These are phyloP conservation scores for Glonium stellatum DNA, from an alignment of 495 filamentous ascomycete genomes.

Conservation along the genomic window DNA sequence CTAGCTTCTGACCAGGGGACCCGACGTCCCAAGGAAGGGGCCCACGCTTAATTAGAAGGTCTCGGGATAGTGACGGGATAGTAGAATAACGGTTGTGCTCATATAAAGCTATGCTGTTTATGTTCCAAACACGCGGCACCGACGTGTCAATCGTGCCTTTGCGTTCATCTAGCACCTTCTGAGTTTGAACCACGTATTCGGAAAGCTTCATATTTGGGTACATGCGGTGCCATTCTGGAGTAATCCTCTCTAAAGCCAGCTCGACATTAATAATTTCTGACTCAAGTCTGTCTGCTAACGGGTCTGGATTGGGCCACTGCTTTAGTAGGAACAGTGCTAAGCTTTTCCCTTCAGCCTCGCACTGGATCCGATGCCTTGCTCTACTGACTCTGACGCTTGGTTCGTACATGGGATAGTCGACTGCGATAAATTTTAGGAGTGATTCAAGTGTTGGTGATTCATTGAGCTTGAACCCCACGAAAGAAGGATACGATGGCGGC, in stretches of 20 bases:
- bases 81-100: background rate
- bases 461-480: conserved; percentile 27
- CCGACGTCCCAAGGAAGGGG: conserved; percentile 2
- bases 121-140: background rate
- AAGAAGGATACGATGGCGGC: conserved; percentile 32
- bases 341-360: background rate
- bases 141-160: background rate
- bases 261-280: conserved; percentile 4
- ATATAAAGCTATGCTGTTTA: background rate
- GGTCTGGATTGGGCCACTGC: conserved; percentile 11
- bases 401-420: background rate
- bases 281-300: background rate
- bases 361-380: background rate
- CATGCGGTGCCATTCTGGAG: conserved; percentile 44
- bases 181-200: conserved; percentile 37
- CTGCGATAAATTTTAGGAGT: conserved; percentile 31
- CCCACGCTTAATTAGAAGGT: background rate
- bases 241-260: conserved; percentile 35
- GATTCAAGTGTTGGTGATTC: conserved; percentile 13
- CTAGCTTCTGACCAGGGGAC: background rate
- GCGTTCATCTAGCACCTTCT: conserved; percentile 33
- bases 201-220: conserved; percentile 42
- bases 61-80: conserved; percentile 1
- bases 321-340: background rate
- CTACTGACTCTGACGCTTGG: background rate